Evolutionary conservation across 202 grass and related monocot species (phyloP).

Genomic region (Brachypodium distachyon): DNA sequence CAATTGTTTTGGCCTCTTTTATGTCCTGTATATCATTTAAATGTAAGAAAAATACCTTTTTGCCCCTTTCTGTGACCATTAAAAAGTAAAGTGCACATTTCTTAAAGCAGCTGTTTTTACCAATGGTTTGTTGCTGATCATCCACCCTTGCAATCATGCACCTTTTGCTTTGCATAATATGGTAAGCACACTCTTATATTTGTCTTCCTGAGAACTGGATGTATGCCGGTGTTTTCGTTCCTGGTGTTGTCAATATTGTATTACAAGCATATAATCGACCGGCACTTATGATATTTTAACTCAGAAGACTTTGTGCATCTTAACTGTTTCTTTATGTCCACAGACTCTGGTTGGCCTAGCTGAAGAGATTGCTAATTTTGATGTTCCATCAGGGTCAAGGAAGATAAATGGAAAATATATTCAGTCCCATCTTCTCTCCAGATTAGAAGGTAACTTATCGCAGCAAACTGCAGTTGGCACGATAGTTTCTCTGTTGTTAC

Average conservation of each 20-base stretch:
- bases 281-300: neutral
- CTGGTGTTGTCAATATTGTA: neutral
- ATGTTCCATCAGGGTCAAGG: constrained; percentile 52
- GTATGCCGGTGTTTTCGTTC: neutral
- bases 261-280: neutral
- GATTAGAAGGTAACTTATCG: constrained; percentile 66
- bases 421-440: constrained; percentile 76
- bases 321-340: constrained; percentile 28
- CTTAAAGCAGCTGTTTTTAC: neutral
- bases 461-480: neutral
- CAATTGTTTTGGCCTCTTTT: neutral
- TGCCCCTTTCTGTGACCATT: neutral
- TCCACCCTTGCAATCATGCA: neutral
- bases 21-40: neutral
- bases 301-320: constrained; percentile 1
- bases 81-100: neutral
- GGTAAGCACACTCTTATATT: neutral
- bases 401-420: constrained; percentile 93
- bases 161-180: neutral
- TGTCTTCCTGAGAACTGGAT: neutral
- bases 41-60: neutral
- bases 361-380: constrained; percentile 81
- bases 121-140: neutral
- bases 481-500: neutral
- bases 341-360: constrained; percentile 88